Conservation (phyloP, 352 stramenopile genomes). For the Globisporangium mamillatum region DNA sequence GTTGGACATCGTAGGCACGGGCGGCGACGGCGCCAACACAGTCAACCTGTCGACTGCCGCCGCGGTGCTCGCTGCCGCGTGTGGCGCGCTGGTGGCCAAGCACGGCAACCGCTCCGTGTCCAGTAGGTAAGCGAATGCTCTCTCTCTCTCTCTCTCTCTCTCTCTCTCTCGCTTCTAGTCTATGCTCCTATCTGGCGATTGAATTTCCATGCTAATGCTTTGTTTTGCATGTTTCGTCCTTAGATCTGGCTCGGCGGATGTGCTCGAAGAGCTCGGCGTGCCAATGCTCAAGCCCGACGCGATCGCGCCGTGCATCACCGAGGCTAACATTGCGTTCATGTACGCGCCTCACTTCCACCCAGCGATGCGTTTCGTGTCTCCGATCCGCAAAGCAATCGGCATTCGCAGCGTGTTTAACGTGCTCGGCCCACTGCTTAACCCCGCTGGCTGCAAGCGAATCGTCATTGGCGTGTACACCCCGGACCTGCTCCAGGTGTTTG, state of each 20-base stretch:
- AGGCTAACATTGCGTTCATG: constrained; percentile 96
- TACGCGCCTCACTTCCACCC: constrained; percentile 97
- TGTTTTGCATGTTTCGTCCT: not conserved
- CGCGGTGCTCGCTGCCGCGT: constrained; percentile 93
- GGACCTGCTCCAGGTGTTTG: constrained; percentile 86
- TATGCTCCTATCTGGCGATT: not conserved
- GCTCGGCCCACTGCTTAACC: constrained; percentile 97
- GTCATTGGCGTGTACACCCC: constrained; percentile 99
- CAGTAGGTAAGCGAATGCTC: constrained; percentile 49
- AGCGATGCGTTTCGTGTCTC: constrained; percentile 94
- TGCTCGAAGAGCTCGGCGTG: constrained; percentile 96
- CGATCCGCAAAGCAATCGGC: constrained; percentile 94
- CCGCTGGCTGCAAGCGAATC: constrained; percentile 91
- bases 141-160: not conserved
- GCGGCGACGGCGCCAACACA: constrained; percentile 97
- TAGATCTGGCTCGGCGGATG: constrained; percentile 94
- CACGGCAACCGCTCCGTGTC: constrained; percentile 97
- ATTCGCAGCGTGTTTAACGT: constrained; percentile 99
- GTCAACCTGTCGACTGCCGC: constrained; percentile 98
- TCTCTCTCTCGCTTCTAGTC: not conserved
- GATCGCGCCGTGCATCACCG: constrained; percentile 91
- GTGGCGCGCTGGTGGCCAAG: constrained; percentile 94
- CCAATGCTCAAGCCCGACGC: constrained; percentile 91
- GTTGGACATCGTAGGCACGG: constrained; percentile 98
- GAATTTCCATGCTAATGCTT: not conserved